Conservation (phyloP, 2,329 filamentous ascomycete genomes). For the Rhinocladiella mackenziei region DNA sequence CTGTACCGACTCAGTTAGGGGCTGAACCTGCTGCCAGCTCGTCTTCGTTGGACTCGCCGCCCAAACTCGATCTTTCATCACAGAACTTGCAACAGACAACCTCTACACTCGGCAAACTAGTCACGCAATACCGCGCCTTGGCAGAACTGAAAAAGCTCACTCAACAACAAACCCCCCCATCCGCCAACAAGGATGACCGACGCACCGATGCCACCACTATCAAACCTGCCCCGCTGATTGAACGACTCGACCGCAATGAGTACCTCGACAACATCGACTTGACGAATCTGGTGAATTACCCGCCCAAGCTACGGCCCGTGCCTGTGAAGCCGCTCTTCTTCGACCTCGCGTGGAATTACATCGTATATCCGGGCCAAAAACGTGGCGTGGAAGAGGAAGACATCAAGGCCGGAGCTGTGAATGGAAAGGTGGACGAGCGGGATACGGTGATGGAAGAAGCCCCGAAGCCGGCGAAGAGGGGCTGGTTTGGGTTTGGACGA, state of each 20-base stretch:
- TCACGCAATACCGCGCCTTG: conserved; percentile 77
- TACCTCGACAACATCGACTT: conserved; percentile 63
- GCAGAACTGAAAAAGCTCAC: conserved; percentile 65
- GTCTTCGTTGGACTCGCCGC: conserved; percentile 43
- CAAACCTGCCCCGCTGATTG: conserved; percentile 61
- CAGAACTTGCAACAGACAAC: conserved; percentile 58
- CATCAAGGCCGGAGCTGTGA: no score
- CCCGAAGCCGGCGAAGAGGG: conserved; percentile 58
- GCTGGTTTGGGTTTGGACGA: conserved; percentile 70
- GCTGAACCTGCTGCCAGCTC: conserved; percentile 39
- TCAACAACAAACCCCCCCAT: neutral
- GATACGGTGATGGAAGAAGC: conserved; percentile 31
- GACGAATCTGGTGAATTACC: conserved; percentile 77
- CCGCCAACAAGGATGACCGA: neutral
- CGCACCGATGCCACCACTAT: neutral
- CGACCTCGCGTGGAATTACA: conserved; percentile 96
- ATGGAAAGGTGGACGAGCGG: conserved; percentile 32
- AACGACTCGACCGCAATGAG: conserved; percentile 73
- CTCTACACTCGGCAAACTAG: conserved; percentile 62
- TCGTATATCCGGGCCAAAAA: conserved; percentile 72
- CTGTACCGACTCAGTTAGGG: conserved; percentile 48
- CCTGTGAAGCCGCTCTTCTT: conserved; percentile 95
- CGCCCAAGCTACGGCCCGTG: conserved; percentile 74
- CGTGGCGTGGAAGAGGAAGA: conserved; percentile 18
- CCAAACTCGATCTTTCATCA: conserved; percentile 64